Base-by-base conservation (phyloP, 2,329 filamentous ascomycete species). In the Colletotrichum caudatum region DNA sequence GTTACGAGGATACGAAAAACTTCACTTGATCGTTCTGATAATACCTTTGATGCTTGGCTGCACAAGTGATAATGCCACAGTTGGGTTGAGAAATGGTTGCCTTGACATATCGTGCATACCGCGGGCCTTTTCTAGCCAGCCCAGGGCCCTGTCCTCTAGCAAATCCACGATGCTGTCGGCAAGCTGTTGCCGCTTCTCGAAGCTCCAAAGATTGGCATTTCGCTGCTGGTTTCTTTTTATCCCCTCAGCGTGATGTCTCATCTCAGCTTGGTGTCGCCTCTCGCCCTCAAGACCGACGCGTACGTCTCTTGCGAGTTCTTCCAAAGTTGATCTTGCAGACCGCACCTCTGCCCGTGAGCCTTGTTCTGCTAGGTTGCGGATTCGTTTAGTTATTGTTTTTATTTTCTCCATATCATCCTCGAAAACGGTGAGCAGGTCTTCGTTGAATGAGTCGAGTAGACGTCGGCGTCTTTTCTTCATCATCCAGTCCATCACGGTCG, bases 401-500 rank as follows among this genome's bases (percentile, higher is more conserved):
- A 76, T 74, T n/a, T 68, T 72, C 2, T 46, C 51, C 16, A 76
- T 65, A 1, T 76, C 73, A 1, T 46, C 23, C 9, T 66, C 57
- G 5, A 75, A 75, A 4, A 48, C 46, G 2, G 66, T 65, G 1
- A 54, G 63, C 2, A 74, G 18, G 33, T 71, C 72, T 1, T 76
- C 71, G 20, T 67, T 74, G 41, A 77, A 77, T 0, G 75, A 76
- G 35, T 76, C 73, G 0, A 76, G 66, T 0, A 76, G 46, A 0
- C 73, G 60, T 1, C 37, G 72, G 9, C 29, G 16, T 11, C 75
- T 67, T 8, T 74, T 76, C 41, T 44, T 44, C 16, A 74, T 71
- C 37, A 76, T 71, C 73, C 74, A 77, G 23, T 75, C 74, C 74
- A 78, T 77, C 2, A 75, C 58, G 7, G 67, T 72, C 0, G 61